Evolutionary conservation across 352 stramenopile genomes (phyloP), one percentile per base, ranked within the genome.

Genomic region (Globisporangium cystogenes): DNA sequence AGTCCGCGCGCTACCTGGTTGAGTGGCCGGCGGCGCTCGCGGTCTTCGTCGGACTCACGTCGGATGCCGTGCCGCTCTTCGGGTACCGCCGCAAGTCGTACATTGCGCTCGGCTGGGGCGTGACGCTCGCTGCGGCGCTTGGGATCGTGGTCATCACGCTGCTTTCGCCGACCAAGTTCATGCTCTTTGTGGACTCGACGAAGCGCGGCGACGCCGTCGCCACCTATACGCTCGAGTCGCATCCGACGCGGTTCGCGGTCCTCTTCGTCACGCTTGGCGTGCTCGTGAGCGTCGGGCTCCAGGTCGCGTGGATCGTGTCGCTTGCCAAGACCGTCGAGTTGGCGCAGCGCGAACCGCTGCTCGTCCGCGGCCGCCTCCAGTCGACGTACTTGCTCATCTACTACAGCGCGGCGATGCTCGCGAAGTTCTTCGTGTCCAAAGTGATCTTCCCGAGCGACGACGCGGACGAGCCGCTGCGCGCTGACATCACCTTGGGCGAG

Each of bases 21-120:
- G 68, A 93, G 21, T 86, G 93, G 59, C 70, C 81, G 3, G 82
- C 71, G 14, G 73, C 73, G 0, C 73, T 95, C 27, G 86, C 88
- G 2, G 74, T 96, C 7, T 63, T 96, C n/a, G 70, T 95, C 46
- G 89, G 87, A 24, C 74, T 96, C 26, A 49, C 93, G 18, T 90
- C 72, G n/a, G 89, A 97, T 62, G 89, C 68, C 37, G 66, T 86
- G 16, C 80, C 89, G 15, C 70, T 97, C 23, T 76, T 70, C 40
- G 82, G 87, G 12, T 87, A 79, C 35, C 83, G 81, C 20, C 68
- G 87, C n/a, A 96, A 95, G 55, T 71, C 85, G 2, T 96, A 96
- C 67, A 89, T 96, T 54, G 64, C 84, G 2, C 48, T 92, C n/a
- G 87, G 87, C 10, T 90, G 75, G 74, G 44, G 70, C 24, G 37